These are phyloP conservation scores for Fonsecaea nubica DNA, from an alignment of 2,329 filamentous ascomycete species.

Conservation along the genomic window DNA sequence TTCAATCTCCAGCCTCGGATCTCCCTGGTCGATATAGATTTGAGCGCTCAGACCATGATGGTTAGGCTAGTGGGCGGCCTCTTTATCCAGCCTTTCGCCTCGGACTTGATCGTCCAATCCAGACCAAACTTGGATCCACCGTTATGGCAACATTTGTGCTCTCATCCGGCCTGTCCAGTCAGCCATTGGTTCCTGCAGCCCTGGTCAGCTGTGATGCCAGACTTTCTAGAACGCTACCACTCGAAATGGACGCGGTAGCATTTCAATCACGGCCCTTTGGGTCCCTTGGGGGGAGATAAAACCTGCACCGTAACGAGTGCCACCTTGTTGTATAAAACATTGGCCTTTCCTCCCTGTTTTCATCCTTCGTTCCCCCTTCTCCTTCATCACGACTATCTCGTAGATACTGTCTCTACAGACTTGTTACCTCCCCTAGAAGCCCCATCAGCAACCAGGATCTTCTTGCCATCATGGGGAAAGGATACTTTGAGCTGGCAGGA, in stretches of 20 bases:
- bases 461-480: slow-evolving; percentile 30
- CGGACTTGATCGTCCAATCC: slow-evolving; percentile 21
- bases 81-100: slow-evolving; percentile 27
- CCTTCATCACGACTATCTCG: slow-evolving; percentile 24
- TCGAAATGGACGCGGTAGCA: slow-evolving; percentile 22
- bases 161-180: not conserved
- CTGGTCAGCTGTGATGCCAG: slow-evolving; percentile 22
- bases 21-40: slow-evolving; percentile 8
- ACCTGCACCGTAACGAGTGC: slow-evolving; percentile 18
- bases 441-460: slow-evolving; percentile 3
- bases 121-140: slow-evolving; percentile 16
- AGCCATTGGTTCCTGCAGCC: slow-evolving; percentile 19
- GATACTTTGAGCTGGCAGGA: slow-evolving; percentile 36
- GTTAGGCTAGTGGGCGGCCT: slow-evolving; percentile 4
- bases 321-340: slow-evolving; percentile 28
- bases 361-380: not conserved
- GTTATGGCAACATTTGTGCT: slow-evolving; percentile 21
- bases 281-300: slow-evolving; percentile 8
- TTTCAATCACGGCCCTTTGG: slow-evolving; percentile 5
- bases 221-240: slow-evolving; percentile 27
- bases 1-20: not conserved
- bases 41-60: not conserved
- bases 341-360: slow-evolving; percentile 6
- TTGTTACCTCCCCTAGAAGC: not conserved
- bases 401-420: slow-evolving; percentile 13